Evolutionary conservation across 2,329 filamentous ascomycete genomes (phyloP), one percentile per base, ranked within the genome.

Genomic region (Cryphonectria carpinicola): DNA sequence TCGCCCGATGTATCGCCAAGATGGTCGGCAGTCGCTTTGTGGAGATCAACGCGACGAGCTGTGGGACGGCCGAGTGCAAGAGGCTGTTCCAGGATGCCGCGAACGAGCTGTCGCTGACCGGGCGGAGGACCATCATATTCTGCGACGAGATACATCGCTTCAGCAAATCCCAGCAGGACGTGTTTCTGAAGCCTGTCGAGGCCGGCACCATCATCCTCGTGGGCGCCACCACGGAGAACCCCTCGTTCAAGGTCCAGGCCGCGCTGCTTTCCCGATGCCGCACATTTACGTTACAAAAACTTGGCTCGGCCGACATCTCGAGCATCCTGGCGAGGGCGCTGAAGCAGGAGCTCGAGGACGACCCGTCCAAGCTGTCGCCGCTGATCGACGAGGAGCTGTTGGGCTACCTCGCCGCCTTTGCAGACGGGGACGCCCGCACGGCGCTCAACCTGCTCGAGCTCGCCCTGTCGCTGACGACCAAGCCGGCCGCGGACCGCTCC

Each of bases 61-160:
- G 91, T 8, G 95, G 95, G 1, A 93, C 98, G 25, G 90, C 88
- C 35, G 95, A 98, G 79, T 95, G 92, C 86, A 97, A 98, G 82
- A 96, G 94, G 84, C 87, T 98, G 68, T 98, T 98, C 77, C 84
- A 86, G 32, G 94, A 98, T 75, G 95, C 96, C 0, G 89, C 88
- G 71, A 93, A 90, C 76, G 96, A 98, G 79, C 82, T 94, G 63
- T 83, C 85, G 1, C 84, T 98, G 66, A 97, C 94, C 0, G 95
- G 95, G 1, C 88, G 94, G 72, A 95, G 93, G 82, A 98, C 96
- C 0, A 97, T 99, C 74, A 90, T 99, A 74, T 99, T 99, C 80
- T 98, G 95, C 82, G 96, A 99, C 82, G 96, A 98, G 84, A 96
- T 98, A 64, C 94, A 97, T 81, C 86, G 95, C 39, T 97, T 97